These are phyloP conservation scores for Glycine soja DNA, from an alignment of 306 rosid species.

Conservation along the genomic window DNA sequence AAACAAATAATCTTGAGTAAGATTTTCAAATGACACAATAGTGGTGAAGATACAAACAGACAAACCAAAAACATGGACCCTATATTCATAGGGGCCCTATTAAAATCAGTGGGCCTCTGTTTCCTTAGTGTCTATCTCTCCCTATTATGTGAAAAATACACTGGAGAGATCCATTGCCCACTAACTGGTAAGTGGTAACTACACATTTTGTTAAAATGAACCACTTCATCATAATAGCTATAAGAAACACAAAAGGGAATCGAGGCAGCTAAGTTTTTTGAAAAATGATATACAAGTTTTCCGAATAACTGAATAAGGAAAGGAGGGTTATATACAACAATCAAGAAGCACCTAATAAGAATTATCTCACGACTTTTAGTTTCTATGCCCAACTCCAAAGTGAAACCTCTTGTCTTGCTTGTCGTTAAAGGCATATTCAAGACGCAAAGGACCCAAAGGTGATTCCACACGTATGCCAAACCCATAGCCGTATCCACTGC, in stretches of 20 bases:
- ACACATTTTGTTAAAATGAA: slow-evolving; percentile 12
- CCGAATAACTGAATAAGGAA: slow-evolving; percentile 20
- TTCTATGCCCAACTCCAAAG: slow-evolving; percentile 93
- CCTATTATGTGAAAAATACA: slow-evolving; percentile 4
- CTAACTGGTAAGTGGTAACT: not conserved
- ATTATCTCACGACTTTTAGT: slow-evolving; percentile 46
- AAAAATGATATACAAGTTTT: slow-evolving; percentile 9
- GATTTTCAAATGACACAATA: not conserved
- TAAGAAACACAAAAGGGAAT: not conserved
- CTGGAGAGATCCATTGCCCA: not conserved
- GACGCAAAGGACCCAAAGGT: slow-evolving; percentile 95
- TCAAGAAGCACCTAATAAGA: slow-evolving; percentile 9
- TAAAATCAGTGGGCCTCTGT: not conserved
- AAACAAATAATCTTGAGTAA: not conserved
- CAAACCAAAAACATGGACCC: not conserved
- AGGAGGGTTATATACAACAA: not conserved
- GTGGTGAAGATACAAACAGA: not conserved
- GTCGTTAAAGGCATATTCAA: slow-evolving; percentile 90
- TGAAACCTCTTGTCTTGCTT: slow-evolving; percentile 71
- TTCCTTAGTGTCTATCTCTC: not conserved
- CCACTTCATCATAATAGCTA: not conserved
- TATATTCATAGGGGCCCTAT: not conserved
- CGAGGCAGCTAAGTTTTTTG: no score
- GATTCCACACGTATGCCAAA: slow-evolving; percentile 94
- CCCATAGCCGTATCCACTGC: slow-evolving; percentile 96